Conservation (phyloP, 345 rosid species). For the Lepidium aucheri region DNA sequence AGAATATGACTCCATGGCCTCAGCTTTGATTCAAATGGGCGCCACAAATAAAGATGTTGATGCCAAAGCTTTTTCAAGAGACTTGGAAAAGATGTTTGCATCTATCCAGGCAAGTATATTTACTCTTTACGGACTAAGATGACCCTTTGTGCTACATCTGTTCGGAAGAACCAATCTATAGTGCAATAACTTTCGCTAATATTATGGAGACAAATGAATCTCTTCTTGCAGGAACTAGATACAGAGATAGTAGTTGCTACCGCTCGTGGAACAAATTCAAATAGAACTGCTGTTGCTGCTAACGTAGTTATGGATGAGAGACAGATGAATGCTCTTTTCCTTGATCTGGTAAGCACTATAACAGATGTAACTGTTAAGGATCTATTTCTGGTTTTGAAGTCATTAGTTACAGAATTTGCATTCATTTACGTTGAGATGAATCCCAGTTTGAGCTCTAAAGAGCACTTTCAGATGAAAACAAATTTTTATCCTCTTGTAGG, state of each 20-base stretch:
- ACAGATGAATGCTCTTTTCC: conserved; percentile 97
- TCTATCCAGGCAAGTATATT: conserved; percentile 57
- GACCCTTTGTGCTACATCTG: background rate
- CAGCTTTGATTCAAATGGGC: conserved; percentile 93
- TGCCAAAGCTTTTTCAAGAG: conserved; percentile 73
- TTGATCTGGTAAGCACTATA: conserved; percentile 61
- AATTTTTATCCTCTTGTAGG: conserved; percentile 31
- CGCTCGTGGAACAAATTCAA: conserved; percentile 55
- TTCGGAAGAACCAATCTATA: background rate
- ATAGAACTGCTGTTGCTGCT: conserved; percentile 82
- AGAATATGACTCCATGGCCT: conserved; percentile 90
- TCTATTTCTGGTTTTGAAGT: background rate
- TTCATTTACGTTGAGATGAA: background rate
- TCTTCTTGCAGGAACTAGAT: conserved; percentile 66
- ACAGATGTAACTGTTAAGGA: background rate
- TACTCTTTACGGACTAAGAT: background rate
- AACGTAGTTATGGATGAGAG: conserved; percentile 80
- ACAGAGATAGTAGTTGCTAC: conserved; percentile 83
- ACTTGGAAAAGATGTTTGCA: conserved; percentile 85
- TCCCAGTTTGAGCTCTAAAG: background rate
- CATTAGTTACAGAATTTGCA: background rate
- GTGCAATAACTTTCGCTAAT: background rate
- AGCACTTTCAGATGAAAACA: background rate
- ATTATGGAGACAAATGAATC: conserved; percentile 3
- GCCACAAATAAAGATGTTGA: conserved; percentile 86